These are phyloP conservation scores for Globisporangium heterothallicum DNA, from an alignment of 352 stramenopile species.

Conservation along the genomic window DNA sequence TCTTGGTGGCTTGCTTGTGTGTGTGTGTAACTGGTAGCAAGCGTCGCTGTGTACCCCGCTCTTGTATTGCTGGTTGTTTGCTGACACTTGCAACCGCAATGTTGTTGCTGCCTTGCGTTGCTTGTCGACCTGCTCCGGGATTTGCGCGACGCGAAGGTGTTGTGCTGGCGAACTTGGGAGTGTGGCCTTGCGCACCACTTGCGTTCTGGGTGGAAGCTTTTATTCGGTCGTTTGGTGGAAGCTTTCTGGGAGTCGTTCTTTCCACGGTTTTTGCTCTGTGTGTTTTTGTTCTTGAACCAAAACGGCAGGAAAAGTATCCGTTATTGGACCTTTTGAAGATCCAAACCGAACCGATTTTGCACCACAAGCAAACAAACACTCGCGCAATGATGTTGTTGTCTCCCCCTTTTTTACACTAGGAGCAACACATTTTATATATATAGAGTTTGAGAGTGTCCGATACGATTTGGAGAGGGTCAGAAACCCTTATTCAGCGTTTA, in stretches of 20 bases:
- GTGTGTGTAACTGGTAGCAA: too few species aligned
- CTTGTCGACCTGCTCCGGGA: not conserved
- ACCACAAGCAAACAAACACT: too few species aligned
- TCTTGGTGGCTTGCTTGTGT: not conserved
- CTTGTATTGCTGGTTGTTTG: not conserved
- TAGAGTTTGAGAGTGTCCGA: too few species aligned
- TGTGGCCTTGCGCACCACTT: conserved; percentile 6
- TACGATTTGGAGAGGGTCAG: too few species aligned
- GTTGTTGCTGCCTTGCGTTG: not conserved
- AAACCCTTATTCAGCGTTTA: too few species aligned
- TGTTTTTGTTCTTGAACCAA: not conserved
- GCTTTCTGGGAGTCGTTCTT: conserved; percentile 4
- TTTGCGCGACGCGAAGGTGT: not conserved
- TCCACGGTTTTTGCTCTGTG: conserved; percentile 5
- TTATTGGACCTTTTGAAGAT: conserved; percentile 5
- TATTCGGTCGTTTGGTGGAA: conserved; percentile 2
- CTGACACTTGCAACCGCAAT: not conserved
- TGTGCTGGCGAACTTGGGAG: too few species aligned
- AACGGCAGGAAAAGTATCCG: not conserved
- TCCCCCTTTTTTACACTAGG: too few species aligned
- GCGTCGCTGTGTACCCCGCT: not conserved
- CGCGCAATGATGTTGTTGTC: too few species aligned
- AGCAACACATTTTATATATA: too few species aligned
- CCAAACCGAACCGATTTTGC: not conserved
- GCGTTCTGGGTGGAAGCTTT: conserved; percentile 6